These are phyloP conservation scores for Sphaerulina musiva DNA, from an alignment of 2,329 filamentous ascomycete species.

Conservation along the genomic window DNA sequence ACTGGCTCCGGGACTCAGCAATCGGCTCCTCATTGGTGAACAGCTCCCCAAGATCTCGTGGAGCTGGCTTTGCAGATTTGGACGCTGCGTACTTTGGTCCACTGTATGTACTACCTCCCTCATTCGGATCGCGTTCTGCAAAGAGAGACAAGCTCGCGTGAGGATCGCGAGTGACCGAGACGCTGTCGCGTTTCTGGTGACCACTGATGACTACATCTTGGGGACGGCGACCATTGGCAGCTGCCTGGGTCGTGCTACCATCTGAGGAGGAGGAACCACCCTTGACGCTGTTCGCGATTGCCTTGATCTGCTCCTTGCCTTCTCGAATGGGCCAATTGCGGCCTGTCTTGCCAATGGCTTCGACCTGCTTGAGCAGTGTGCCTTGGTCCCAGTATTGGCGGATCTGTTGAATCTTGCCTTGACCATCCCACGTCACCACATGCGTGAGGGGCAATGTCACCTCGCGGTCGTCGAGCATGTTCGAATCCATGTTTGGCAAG, in stretches of 20 bases:
- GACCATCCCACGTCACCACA: constrained; percentile 72
- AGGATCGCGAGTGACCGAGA: constrained; percentile 39
- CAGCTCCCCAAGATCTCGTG: constrained; percentile 53
- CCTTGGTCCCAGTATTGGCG: constrained; percentile 94
- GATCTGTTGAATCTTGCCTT: constrained; percentile 73
- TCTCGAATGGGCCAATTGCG: constrained; percentile 95
- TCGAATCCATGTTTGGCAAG: constrained; percentile 84
- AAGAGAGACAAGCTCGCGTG: constrained; percentile 70
- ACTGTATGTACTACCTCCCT: constrained; percentile 44
- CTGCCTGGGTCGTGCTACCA: constrained; percentile 17
- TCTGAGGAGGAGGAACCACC: constrained; percentile 20
- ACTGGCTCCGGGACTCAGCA: constrained; percentile 26
- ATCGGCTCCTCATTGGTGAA: constrained; percentile 47
- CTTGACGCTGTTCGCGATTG: constrained; percentile 40
- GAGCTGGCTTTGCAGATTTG: neutral
- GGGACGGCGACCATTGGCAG: constrained; percentile 10
- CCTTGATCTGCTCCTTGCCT: constrained; percentile 70
- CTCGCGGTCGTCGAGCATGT: constrained; percentile 77
- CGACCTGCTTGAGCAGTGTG: constrained; percentile 83
- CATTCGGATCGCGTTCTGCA: constrained; percentile 58
- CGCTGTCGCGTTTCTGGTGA: constrained; percentile 30
- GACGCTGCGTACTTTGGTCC: constrained; percentile 22
- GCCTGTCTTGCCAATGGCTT: constrained; percentile 82
- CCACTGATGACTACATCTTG: constrained; percentile 25
- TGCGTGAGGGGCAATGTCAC: constrained; percentile 82